Conservation (phyloP, 345 rosid species). For the Boechera retrofracta region DNA sequence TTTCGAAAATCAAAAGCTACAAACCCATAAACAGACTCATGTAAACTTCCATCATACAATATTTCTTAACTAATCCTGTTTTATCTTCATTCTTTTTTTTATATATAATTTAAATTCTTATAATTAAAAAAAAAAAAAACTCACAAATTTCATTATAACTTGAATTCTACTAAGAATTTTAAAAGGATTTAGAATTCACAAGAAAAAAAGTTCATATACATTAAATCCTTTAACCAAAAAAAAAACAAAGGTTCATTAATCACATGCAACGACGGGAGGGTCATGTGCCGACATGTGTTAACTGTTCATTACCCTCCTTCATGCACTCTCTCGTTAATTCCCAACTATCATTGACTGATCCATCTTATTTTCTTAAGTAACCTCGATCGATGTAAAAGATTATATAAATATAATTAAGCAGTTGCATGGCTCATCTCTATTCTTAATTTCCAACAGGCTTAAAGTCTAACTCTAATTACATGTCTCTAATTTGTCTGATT, state of each 20-base stretch:
- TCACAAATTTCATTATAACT: not conserved
- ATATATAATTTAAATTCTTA: too few relatives aligned
- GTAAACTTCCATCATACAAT: too few relatives aligned
- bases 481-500: conserved; percentile 46
- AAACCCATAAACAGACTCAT: too few relatives aligned
- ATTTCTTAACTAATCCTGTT: too few relatives aligned
- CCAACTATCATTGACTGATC: conserved; percentile 38
- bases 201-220: too few relatives aligned
- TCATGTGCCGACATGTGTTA: conserved; percentile 48
- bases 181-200: too few relatives aligned
- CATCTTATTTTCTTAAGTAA: conserved; percentile 12
- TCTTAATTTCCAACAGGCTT: conserved; percentile 26
- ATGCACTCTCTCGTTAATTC: conserved; percentile 32
- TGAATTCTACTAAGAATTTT: too few relatives aligned
- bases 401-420: not conserved
- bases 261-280: conserved; percentile 43
- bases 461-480: conserved; percentile 36
- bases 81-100: too few relatives aligned
- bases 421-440: conserved; percentile 37
- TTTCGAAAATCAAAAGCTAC: too few relatives aligned
- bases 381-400: conserved; percentile 31
- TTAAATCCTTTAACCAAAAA: not conserved
- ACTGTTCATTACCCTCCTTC: conserved; percentile 36
- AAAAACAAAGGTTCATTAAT: not conserved
- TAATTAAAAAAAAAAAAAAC: not conserved